Conservation (phyloP, 2,329 filamentous ascomycete species). For the Fusarium sp. region DNA sequence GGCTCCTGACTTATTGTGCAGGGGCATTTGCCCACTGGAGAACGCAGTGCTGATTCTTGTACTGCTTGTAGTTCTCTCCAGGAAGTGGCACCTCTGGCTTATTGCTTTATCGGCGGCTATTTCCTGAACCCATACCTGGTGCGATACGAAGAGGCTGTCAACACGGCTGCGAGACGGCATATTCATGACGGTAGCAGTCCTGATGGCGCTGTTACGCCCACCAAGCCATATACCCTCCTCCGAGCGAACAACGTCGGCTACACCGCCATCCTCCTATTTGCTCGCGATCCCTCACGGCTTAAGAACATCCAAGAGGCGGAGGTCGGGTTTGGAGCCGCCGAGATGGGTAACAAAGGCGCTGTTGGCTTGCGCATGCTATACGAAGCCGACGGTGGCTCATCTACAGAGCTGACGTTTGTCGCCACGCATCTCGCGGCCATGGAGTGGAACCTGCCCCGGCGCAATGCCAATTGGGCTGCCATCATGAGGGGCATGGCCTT, state of each 20-base stretch:
- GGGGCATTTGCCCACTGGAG: constrained; percentile 14
- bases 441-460: constrained; percentile 76
- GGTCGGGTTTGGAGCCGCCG: constrained; percentile 81
- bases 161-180: constrained; percentile 59
- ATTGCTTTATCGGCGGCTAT: constrained; percentile 84
- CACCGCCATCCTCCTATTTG: constrained; percentile 89
- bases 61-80: constrained; percentile 72
- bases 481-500: constrained; percentile 86
- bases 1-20: constrained; percentile 1
- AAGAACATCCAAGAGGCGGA: constrained; percentile 76
- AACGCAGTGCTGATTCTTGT: constrained; percentile 38
- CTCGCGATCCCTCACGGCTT: constrained; percentile 67
- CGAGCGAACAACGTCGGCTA: constrained; percentile 80
- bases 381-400: constrained; percentile 44
- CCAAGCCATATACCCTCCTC: constrained; percentile 71
- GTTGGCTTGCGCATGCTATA: constrained; percentile 78
- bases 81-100: constrained; percentile 84
- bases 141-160: constrained; percentile 73
- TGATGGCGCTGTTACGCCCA: constrained; percentile 22
- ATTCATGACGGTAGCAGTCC: constrained; percentile 17
- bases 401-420: constrained; percentile 80
- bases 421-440: constrained; percentile 88
- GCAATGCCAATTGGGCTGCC: constrained; percentile 88
- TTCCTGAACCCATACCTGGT: constrained; percentile 79
- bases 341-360: constrained; percentile 96